Conservation (phyloP, 1,139 yeast species). For the Yamadazyma conglobata region DNA sequence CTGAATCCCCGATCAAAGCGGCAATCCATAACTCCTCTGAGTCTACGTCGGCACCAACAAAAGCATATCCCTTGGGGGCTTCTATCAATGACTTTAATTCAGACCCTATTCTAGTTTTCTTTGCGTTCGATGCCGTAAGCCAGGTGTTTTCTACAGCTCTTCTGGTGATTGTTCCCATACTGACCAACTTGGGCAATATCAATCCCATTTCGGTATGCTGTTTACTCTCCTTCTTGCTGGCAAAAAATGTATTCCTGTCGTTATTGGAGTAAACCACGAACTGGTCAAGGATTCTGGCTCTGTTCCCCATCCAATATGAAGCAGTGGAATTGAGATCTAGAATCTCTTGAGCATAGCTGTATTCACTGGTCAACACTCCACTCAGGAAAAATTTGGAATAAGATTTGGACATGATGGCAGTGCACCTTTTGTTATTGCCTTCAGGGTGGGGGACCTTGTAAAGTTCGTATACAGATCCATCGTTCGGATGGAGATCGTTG, state of each 20-base stretch:
- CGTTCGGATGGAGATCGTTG: slow-evolving; percentile 15
- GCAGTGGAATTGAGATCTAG: slow-evolving; percentile 72
- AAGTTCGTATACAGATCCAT: slow-evolving; percentile 27
- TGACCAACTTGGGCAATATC: slow-evolving; percentile 75
- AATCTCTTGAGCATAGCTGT: slow-evolving; percentile 72
- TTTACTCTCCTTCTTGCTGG: slow-evolving; percentile 21
- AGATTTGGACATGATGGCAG: slow-evolving; percentile 76
- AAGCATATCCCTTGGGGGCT: slow-evolving; percentile 86
- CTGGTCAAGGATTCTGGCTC: slow-evolving; percentile 80
- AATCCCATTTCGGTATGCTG: slow-evolving; percentile 50
- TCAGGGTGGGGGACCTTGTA: slow-evolving; percentile 90
- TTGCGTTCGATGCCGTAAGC: slow-evolving; percentile 96
- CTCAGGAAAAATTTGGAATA: slow-evolving; percentile 71
- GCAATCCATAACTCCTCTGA: slow-evolving; percentile 99
- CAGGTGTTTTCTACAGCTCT: slow-evolving; percentile 97
- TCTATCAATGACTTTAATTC: slow-evolving; percentile 82
- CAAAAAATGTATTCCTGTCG: slow-evolving; percentile 24
- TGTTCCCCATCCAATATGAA: slow-evolving; percentile 89
- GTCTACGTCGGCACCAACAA: slow-evolving; percentile 98
- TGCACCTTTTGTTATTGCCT: slow-evolving; percentile 72
- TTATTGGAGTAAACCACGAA: slow-evolving; percentile 63
- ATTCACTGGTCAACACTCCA: slow-evolving; percentile 69
- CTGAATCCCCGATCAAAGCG: slow-evolving; percentile 87
- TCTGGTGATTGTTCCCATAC: slow-evolving; percentile 97
- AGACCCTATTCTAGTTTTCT: slow-evolving; percentile 80